These are phyloP conservation scores for Metschnikowia lachancei DNA, from an alignment of 805 yeast species.

Conservation along the genomic window DNA sequence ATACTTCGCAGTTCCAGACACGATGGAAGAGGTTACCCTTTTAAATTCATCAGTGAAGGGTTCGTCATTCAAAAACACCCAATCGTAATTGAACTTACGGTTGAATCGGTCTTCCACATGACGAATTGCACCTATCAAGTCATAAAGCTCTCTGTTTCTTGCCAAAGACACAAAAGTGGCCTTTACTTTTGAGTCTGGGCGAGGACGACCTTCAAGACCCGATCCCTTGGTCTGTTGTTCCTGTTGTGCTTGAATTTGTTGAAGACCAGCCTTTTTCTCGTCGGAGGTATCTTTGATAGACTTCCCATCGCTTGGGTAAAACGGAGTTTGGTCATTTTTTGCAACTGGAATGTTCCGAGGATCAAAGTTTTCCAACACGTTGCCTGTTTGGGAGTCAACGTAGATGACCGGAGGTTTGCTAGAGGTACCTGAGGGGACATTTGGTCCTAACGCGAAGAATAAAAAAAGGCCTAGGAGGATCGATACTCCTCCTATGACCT, in stretches of 20 bases:
- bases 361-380: constrained; percentile 9
- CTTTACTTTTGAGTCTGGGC: constrained; percentile 14
- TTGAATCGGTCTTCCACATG: constrained; percentile 26
- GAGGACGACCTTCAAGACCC: constrained; percentile 7
- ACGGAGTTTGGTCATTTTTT: not conserved
- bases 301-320: not conserved
- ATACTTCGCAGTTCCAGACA: constrained; percentile 22
- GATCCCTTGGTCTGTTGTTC: not conserved
- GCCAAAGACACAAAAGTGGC: constrained; percentile 21
- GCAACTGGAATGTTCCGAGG: not conserved
- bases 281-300: constrained; percentile 11
- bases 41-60: constrained; percentile 25
- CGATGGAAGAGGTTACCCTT: constrained; percentile 14
- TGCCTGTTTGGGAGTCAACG: constrained; percentile 18
- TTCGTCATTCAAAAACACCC: constrained; percentile 28
- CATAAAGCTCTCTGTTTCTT: constrained; percentile 16
- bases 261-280: constrained; percentile 10
- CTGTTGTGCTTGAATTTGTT: constrained; percentile 7
- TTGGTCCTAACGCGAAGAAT: not conserved
- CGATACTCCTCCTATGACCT: constrained; percentile 4
- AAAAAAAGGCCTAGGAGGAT: constrained; percentile 8
- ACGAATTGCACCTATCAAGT: constrained; percentile 19
- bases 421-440: not conserved
- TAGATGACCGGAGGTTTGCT: constrained; percentile 13
- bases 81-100: constrained; percentile 24